These are phyloP conservation scores for Trypanosoma platydactyli DNA, from an alignment of 208 protist genomes.

Conservation along the genomic window DNA sequence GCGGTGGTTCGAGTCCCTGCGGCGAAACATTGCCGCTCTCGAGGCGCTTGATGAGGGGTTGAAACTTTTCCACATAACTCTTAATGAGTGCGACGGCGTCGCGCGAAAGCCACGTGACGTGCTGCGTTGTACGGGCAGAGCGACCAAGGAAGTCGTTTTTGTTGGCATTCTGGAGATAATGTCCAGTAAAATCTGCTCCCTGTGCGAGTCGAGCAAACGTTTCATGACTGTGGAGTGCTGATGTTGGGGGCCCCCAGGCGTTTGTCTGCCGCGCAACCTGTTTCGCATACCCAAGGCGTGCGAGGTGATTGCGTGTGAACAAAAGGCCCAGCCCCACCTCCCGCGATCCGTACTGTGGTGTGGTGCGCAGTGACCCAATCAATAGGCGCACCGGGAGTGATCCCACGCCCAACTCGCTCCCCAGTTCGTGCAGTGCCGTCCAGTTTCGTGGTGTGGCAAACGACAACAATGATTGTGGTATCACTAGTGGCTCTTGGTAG, in stretches of 20 bases:
- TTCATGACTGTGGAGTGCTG: constrained; percentile 44
- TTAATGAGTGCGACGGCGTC: constrained; percentile 59
- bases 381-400: constrained; percentile 56
- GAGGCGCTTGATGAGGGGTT: constrained; percentile 67
- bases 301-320: constrained; percentile 62
- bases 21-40: constrained; percentile 50
- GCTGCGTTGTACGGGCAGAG: constrained; percentile 39
- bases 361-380: constrained; percentile 72
- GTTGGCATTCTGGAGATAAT: constrained; percentile 69
- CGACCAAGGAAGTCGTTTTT: constrained; percentile 60
- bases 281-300: constrained; percentile 83
- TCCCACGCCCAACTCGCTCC: constrained; percentile 45
- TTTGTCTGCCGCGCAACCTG: constrained; percentile 59
- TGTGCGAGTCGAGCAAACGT: constrained; percentile 76
- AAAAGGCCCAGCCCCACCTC: constrained; percentile 85
- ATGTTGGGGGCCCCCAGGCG: constrained; percentile 40
- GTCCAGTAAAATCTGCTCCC: constrained; percentile 48
- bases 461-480: constrained; percentile 53
- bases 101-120: constrained; percentile 82
- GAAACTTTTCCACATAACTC: constrained; percentile 64
- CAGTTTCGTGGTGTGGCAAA: constrained; percentile 68
- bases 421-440: constrained; percentile 68
- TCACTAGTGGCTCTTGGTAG: constrained; percentile 35
- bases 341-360: constrained; percentile 77
- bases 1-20: constrained; percentile 61